Evolutionary conservation across 2,329 filamentous ascomycete species (phyloP).

Genomic region (Thelonectria blattea): DNA sequence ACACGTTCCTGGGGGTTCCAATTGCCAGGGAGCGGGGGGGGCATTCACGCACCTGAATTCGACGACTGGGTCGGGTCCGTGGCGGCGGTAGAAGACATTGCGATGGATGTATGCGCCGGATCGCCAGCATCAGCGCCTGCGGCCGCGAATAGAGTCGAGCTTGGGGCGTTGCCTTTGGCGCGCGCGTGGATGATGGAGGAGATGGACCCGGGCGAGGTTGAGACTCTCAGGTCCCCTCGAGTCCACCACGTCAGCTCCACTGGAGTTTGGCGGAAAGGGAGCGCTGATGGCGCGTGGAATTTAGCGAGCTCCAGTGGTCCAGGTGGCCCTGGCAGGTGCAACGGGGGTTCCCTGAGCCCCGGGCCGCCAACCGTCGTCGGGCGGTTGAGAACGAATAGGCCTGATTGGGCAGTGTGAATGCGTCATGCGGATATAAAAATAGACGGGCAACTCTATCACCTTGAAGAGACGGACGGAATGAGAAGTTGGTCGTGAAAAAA

Average conservation of each 20-base stretch:
- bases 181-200: constrained; percentile 25
- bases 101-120: constrained; percentile 30
- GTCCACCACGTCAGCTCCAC: constrained; percentile 35
- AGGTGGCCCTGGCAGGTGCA: constrained; percentile 21
- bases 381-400: neutral
- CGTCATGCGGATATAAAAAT: neutral
- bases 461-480: neutral
- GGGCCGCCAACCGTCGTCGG: neutral
- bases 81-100: constrained; percentile 50
- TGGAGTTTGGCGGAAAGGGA: constrained; percentile 15
- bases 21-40: constrained; percentile 34
- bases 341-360: constrained; percentile 9
- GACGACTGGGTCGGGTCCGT: constrained; percentile 44
- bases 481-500: neutral
- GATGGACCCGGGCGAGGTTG: constrained; percentile 19
- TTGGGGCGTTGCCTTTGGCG: constrained; percentile 23
- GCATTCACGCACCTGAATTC: constrained; percentile 44
- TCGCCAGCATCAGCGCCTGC: constrained; percentile 35
- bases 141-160: constrained; percentile 22
- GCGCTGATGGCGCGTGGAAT: constrained; percentile 24
- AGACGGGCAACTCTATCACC: neutral
- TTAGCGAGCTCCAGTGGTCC: constrained; percentile 33
- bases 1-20: constrained; percentile 38
- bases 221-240: constrained; percentile 7
- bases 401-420: constrained; percentile 1